A percentile compares a stretch with the other conserved stretches of the same genome.
These are phyloP conservation scores for Bremia lactucae DNA, from an alignment of 352 stramenopile genomes.

Conservation along the genomic window DNA sequence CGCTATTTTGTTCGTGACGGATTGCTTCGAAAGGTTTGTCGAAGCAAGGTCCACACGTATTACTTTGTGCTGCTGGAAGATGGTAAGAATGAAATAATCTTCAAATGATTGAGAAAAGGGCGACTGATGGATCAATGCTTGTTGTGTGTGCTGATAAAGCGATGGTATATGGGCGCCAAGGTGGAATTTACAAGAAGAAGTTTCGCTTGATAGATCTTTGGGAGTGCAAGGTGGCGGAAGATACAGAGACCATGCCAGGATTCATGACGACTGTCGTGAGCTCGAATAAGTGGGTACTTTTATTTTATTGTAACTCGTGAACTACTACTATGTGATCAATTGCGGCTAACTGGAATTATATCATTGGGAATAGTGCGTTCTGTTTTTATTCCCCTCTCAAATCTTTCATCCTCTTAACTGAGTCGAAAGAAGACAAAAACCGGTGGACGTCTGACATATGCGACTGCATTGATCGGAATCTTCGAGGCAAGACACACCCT, in stretches of 20 bases:
- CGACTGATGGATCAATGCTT: too few relatives aligned
- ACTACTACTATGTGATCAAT: background rate
- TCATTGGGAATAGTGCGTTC: slow-evolving; percentile 39
- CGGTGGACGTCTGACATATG: slow-evolving; percentile 52
- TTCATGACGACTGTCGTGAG: slow-evolving; percentile 56
- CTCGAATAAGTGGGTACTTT: slow-evolving; percentile 45
- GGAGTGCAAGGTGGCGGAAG: slow-evolving; percentile 65
- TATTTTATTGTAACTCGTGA: background rate
- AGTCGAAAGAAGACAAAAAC: slow-evolving; percentile 51
- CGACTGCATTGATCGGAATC: slow-evolving; percentile 50
- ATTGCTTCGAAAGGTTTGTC: slow-evolving; percentile 76
- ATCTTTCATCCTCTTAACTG: slow-evolving; percentile 74
- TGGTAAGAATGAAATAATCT: too few relatives aligned
- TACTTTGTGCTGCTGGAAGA: slow-evolving; percentile 79
- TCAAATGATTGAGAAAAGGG: too few relatives aligned
- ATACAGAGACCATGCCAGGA: slow-evolving; percentile 56
- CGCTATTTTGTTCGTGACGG: slow-evolving; percentile 67
- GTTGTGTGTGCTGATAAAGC: slow-evolving; percentile 23
- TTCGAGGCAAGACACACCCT: slow-evolving; percentile 35
- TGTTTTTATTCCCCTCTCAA: slow-evolving; percentile 82
- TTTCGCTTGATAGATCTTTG: slow-evolving; percentile 71
- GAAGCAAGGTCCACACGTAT: slow-evolving; percentile 74
- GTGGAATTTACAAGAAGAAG: slow-evolving; percentile 69
- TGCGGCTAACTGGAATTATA: background rate
- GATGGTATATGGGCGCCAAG: slow-evolving; percentile 57